Evolutionary conservation across 1,139 yeast genomes (phyloP).

Genomic region (Geotrichum bryndzae): DNA sequence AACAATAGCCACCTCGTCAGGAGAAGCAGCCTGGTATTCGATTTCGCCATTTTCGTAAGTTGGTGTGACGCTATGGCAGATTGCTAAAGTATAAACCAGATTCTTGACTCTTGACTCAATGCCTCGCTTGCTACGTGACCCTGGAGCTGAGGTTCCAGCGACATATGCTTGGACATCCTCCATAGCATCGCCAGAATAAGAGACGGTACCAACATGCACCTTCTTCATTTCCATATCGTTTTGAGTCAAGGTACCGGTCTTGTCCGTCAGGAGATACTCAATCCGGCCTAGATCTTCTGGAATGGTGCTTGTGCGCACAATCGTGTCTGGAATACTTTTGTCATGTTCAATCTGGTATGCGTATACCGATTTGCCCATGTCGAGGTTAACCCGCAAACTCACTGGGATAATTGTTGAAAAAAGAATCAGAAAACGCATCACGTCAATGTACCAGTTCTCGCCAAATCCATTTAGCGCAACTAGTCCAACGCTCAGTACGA

Average conservation of each 20-base stretch:
- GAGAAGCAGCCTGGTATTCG: conserved; percentile 95
- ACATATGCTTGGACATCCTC: conserved; percentile 79
- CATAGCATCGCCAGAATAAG: conserved; percentile 87
- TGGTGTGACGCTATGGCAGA: conserved; percentile 96
- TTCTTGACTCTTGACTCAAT: conserved; percentile 73
- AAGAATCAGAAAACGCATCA: conserved; percentile 81
- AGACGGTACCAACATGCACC: conserved; percentile 84
- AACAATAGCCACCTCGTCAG: conserved; percentile 96
- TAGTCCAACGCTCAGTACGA: conserved; percentile 64
- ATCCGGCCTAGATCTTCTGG: conserved; percentile 97
- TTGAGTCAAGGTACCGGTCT: conserved; percentile 95
- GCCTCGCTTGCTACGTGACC: conserved; percentile 50
- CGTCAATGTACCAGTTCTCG: conserved; percentile 76
- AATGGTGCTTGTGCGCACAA: conserved; percentile 93
- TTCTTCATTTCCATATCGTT: conserved; percentile 97
- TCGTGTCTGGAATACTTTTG: conserved; percentile 68
- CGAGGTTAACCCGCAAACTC: conserved; percentile 86
- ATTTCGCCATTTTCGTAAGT: conserved; percentile 57
- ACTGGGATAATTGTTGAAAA: conserved; percentile 97
- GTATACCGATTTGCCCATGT: conserved; percentile 91
- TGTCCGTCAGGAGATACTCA: conserved; percentile 86
- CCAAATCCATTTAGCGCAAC: conserved; percentile 79
- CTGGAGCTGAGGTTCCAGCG: conserved; percentile 29
- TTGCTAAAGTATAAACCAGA: conserved; percentile 70
- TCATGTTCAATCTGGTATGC: conserved; percentile 95